A percentile compares a stretch with the other conserved stretches of the same genome.
Evolutionary conservation across 2,329 filamentous ascomycete genomes (phyloP).

Genomic region (Botryosphaeria dothidea): DNA sequence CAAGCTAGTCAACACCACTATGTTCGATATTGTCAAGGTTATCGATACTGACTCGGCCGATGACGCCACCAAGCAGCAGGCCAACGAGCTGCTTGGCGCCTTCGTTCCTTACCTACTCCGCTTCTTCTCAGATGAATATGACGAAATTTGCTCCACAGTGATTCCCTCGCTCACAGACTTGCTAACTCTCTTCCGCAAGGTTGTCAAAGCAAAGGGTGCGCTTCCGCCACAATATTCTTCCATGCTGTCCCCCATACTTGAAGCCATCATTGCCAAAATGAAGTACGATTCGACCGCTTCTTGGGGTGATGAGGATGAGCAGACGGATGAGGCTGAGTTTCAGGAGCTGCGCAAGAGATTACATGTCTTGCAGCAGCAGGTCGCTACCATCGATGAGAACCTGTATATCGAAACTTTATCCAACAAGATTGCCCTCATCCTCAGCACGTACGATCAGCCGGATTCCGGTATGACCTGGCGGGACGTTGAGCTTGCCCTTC

Average conservation of each 20-base stretch:
- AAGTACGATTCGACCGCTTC: constrained; percentile 92
- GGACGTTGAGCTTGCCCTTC: constrained; percentile 87
- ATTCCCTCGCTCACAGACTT: constrained; percentile 92
- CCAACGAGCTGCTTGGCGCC: constrained; percentile 76
- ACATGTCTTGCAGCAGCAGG: constrained; percentile 87
- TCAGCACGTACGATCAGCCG: constrained; percentile 65
- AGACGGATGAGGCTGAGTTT: constrained; percentile 96
- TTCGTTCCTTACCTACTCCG: constrained; percentile 87
- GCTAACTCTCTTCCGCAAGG: constrained; percentile 84
- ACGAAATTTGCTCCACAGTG: constrained; percentile 95
- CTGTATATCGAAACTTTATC: constrained; percentile 89
- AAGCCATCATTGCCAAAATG: constrained; percentile 94
- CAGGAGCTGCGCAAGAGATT: constrained; percentile 89
- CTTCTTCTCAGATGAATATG: constrained; percentile 97
- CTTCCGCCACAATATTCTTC: constrained; percentile 74
- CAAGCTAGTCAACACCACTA: constrained; percentile 88
- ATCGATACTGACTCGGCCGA: constrained; percentile 70
- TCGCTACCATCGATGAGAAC: constrained; percentile 83
- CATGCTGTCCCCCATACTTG: constrained; percentile 84
- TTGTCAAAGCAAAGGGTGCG: constrained; percentile 61
- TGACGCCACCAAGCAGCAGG: constrained; percentile 67
- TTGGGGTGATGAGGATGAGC: constrained; percentile 92
- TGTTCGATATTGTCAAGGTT: constrained; percentile 83
- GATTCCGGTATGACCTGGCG: constrained; percentile 80
- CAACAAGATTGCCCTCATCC: constrained; percentile 80